phyloP scores from a whole-genome alignment of 495 filamentous ascomycete species.

The Sordaria brevicollis region DNA sequence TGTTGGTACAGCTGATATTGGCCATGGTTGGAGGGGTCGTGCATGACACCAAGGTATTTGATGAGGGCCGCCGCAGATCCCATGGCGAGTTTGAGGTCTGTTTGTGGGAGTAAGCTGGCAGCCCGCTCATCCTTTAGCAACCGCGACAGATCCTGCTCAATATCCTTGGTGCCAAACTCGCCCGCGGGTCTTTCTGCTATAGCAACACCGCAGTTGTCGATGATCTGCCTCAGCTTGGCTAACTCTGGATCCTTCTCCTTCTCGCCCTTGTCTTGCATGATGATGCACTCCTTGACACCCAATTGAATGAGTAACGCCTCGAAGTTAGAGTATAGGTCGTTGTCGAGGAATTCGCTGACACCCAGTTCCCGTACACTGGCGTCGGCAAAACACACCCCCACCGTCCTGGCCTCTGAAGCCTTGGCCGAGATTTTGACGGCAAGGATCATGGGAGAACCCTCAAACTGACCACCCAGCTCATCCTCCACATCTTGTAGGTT shows the following conservation, averaged over 20 bases:
- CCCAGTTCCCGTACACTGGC: slow-evolving; percentile 92
- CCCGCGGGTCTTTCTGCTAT: slow-evolving; percentile 63
- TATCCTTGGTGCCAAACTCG: slow-evolving; percentile 85
- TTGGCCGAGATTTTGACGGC: slow-evolving; percentile 87
- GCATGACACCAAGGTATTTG: slow-evolving; percentile 87
- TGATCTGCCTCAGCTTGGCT: slow-evolving; percentile 74
- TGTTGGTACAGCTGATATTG: slow-evolving; percentile 97
- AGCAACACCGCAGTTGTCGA: slow-evolving; percentile 84
- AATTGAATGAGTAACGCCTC: slow-evolving; percentile 94
- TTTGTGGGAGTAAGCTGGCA: slow-evolving; percentile 70
- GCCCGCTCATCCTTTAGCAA: slow-evolving; percentile 77
- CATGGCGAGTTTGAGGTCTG: slow-evolving; percentile 95
- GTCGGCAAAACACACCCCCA: slow-evolving; percentile 97
- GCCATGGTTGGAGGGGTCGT: slow-evolving; percentile 88
- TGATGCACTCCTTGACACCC: slow-evolving; percentile 85
- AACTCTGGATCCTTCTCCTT: slow-evolving; percentile 82
- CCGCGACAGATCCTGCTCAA: slow-evolving; percentile 87
- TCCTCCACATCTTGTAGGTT: slow-evolving; percentile 98
- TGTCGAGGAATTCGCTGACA: slow-evolving; percentile 95
- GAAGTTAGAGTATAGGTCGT: slow-evolving; percentile 96
- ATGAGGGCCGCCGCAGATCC: slow-evolving; percentile 87
- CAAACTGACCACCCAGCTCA: slow-evolving; percentile 79
- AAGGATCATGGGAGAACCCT: slow-evolving; percentile 84
- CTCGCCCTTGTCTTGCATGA: slow-evolving; percentile 57
- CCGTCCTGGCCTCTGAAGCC: slow-evolving; percentile 71